Evolutionary conservation across 176 grass and related monocot species (phyloP), one percentile per base, ranked within the genome.

Genomic region (Juncus inflexus): DNA sequence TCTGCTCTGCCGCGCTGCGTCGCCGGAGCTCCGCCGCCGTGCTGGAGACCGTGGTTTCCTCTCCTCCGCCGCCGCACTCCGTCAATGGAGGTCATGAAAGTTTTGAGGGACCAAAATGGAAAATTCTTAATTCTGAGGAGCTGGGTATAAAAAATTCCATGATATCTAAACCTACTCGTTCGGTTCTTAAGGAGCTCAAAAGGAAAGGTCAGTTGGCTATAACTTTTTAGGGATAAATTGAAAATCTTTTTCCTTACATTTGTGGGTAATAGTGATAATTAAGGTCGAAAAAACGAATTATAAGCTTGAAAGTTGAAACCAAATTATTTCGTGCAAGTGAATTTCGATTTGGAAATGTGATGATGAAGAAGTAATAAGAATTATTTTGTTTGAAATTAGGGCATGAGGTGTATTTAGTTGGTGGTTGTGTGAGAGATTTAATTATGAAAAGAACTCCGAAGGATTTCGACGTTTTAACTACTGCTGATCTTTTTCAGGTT

Each of bases 401-500:
- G 58, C 92, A 94, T 80, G 89, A 99, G 58, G 89, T 80, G 16
- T 99, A 99, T 78, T 72, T 99, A 49, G 95, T 99, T 52, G 89
- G 86, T 13, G 89, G 95, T 59, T 99, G 86, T 80, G 95, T 99
- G 65, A 79, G 86, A 52, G 95, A 99, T 86, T 80, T 94, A 73
- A 77, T 99, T 65, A 78, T 99, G 95, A 90, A 87, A 62, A 99
- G 85, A 82, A 86, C 52, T 13, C 89, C 95, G 16, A 99, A 99
- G 81, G 89, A 99, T 78, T 99, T 90, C 60, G 89, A 99, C 60
- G 81, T 99, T 76, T 90, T 99, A 83, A 99, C 89, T 1, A 78
- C 89, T 66, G 86, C 89, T 54, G 73, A 94, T 74, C 89, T 99
- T 86, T 78, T 40, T 67, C 73, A 99, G 89, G 95, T 99, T 86